A percentile compares a stretch with the other conserved stretches of the same genome.
Conservation (phyloP, 176 grass and related monocot species). For the Ensete glaucum region DNA sequence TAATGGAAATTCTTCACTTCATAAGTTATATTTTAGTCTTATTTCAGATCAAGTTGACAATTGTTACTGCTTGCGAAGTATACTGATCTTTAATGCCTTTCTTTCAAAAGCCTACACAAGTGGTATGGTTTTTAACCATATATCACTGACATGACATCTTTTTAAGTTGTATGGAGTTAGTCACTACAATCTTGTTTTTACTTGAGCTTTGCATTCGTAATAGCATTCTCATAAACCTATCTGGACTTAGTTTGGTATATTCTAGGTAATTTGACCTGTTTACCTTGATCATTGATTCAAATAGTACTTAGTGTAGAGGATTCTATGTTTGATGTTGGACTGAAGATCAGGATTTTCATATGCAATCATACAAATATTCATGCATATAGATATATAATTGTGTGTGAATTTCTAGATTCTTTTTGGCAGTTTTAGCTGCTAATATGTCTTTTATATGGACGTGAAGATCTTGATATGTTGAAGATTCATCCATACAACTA, state of each 20-base stretch:
- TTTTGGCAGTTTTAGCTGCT: background rate
- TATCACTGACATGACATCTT: background rate
- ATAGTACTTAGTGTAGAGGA: background rate
- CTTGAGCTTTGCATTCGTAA: background rate
- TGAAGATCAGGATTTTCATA: background rate
- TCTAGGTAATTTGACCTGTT: background rate
- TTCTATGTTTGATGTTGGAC: background rate
- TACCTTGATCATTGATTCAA: background rate
- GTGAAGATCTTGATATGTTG: background rate
- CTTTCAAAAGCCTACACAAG: background rate
- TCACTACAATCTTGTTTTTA: background rate
- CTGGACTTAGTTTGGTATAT: background rate
- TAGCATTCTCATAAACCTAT: background rate
- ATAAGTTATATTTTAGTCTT: constrained; percentile 6
- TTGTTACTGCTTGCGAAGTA: too few species aligned
- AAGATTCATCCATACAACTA: background rate
- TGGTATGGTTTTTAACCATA: background rate
- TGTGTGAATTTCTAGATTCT: background rate
- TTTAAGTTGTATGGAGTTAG: background rate
- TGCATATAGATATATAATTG: background rate
- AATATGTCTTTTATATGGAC: background rate
- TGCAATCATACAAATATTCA: background rate
- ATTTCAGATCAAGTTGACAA: background rate
- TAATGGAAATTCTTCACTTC: constrained; percentile 30
- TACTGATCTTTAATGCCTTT: background rate